These are phyloP conservation scores for Hymenoscyphus fraxineus DNA, from an alignment of 2,329 filamentous ascomycete genomes.

Conservation along the genomic window DNA sequence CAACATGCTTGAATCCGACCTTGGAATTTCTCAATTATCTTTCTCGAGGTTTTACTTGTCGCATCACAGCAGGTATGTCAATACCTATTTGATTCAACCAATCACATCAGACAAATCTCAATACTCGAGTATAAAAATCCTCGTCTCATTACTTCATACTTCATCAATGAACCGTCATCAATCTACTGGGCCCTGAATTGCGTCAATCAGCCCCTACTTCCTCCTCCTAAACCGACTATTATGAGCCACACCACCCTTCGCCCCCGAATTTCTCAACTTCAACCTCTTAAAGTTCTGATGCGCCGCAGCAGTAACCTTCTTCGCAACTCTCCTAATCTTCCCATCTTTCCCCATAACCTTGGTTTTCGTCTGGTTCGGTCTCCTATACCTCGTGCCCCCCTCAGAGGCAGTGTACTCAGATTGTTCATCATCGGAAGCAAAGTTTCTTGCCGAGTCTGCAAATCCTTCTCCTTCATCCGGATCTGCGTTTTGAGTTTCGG, in stretches of 20 bases:
- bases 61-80: too few species aligned
- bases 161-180: background rate
- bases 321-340: slow-evolving; percentile 48
- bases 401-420: slow-evolving; percentile 36
- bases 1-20: too few species aligned
- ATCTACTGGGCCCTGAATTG: background rate
- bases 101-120: too few species aligned
- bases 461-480: slow-evolving; percentile 16
- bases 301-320: slow-evolving; percentile 61
- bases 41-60: too few species aligned
- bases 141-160: slow-evolving; percentile 7
- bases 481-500: slow-evolving; percentile 27
- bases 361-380: slow-evolving; percentile 31
- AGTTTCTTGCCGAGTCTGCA: slow-evolving; percentile 29
- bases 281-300: slow-evolving; percentile 64
- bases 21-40: too few species aligned
- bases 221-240: slow-evolving; percentile 57
- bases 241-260: slow-evolving; percentile 57
- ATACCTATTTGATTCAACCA: too few species aligned
- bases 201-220: slow-evolving; percentile 27
- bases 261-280: slow-evolving; percentile 58
- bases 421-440: slow-evolving; percentile 31
- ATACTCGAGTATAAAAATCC: background rate
- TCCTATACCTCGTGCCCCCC: slow-evolving; percentile 34
- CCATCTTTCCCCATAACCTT: slow-evolving; percentile 33